Base-by-base conservation (phyloP, 345 rosid genomes). In the Mallotus nudiflorus region DNA sequence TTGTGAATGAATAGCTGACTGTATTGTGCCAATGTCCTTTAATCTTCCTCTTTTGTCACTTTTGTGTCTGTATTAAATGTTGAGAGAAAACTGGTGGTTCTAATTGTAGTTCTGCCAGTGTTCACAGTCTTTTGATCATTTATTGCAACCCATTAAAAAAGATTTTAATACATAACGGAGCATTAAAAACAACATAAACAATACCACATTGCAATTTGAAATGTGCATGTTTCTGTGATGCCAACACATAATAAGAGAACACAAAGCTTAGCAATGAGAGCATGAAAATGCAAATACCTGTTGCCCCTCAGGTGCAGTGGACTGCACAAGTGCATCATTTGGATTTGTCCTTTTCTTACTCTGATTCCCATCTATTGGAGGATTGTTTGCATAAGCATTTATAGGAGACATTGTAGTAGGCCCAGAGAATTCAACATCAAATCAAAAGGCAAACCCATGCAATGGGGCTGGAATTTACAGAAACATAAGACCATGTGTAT, bases 381-480 rank as follows among this genome's bases (percentile, higher is more conserved):
- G 82, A 78, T 74, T 73, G 57, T 55, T 58, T 20, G 66, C 53
- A 29, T 74, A 76, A 66, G 74, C 69, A 75, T 82, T 81, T 67
- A 76, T 52, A 73, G 87, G 72, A 57, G 82, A 83, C 51, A 77
- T 66, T 57, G n/a, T n/a, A n/a, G 87, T 75, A 31, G 84, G 89
- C 67, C 80, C 83, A 40, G 74, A 69, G 77, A 95, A 95, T 79
- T 90, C 97, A 77, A 95, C 96, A 69, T 95, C 98, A 74, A 95
- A 95, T 98, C 99, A 95, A 84, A 95, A 95, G 5, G 91, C 99
- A 87, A 92, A 95, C 65, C 98, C 99, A 80, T 95, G 98, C 83
- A 95, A 75, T 12, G 96, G 97, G 79, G 98, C 99, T 95, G 89
- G 73, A 78, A 69, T 79, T 33, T 39, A 76, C 31, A 62, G 40